Evolutionary conservation across 345 rosid species (phyloP), one percentile per base, ranked within the genome.

Genomic region (Eucalyptus melliodora): DNA sequence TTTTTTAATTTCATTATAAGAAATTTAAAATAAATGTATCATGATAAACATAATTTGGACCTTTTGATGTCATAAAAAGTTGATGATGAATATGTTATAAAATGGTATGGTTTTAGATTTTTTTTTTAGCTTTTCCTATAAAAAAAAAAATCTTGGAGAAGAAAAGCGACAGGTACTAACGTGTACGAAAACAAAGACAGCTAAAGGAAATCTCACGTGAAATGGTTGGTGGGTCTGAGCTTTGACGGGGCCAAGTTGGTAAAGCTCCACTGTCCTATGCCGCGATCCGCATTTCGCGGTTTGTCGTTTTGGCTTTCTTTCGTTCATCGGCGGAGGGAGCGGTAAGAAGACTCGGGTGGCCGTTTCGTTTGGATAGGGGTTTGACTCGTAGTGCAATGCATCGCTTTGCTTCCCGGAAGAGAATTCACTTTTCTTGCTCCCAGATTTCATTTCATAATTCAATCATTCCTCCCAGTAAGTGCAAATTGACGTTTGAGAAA

Each of bases 41-140:
- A 10, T 1, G 6, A 26, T 11, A 11, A 56, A 23, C 0, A 24
- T 56, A 2, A 1, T 23, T 56, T 0, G 62, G 6, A 26, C 11
- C 0, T 24, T 56, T 56, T 24, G 10, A 56, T 56, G 13, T 56
- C 6, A 24, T 56, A 56, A 24, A 60, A 60, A 5, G 16, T 24
- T 24, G 0, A 24, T 0, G 30, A 23, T 23, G 24, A 56, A 1
- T 56, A 10, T 23, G 0, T 56, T 24, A 24, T 24, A 11, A 24
- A 24, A 56, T 56, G 30, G 3, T 11, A 23, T 56, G 30, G 3
- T 24, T 56, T 56, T 24, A 26, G 62, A 56, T 10, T 24, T 24
- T 56, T 53, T 3, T 8, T 56, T 56, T 8, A 21, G 10, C 3
- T 11, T 56, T 56, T 56, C 26, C 62, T 3, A 11, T 12, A 27